Percentiles rank a stretch among this genome's conserved stretches.
Evolutionary conservation across 2,329 filamentous ascomycete genomes (phyloP).

Genomic region (Boeremia lycopersici): DNA sequence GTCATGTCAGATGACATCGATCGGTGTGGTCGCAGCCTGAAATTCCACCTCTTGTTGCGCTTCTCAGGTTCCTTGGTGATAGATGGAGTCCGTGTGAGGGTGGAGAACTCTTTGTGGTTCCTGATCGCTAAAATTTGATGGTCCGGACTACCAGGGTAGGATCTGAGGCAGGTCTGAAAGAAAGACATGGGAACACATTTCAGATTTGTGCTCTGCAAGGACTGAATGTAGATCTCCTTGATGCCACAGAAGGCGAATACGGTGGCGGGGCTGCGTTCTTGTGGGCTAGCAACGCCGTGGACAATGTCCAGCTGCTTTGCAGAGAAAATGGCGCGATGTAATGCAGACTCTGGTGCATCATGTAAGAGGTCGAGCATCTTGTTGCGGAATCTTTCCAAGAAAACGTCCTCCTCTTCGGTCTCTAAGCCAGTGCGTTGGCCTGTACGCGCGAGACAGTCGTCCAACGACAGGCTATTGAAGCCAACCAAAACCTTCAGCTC

Average conservation of each 20-base stretch:
- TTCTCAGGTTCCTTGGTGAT: conserved; percentile 12
- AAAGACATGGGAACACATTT: conserved; percentile 52
- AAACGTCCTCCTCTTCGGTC: conserved; percentile 28
- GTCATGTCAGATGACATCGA: conserved; percentile 17
- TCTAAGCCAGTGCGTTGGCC: conserved; percentile 28
- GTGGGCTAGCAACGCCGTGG: conserved; percentile 29
- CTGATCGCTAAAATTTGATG: conserved; percentile 52
- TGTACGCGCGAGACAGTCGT: conserved; percentile 42
- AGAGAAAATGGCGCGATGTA: conserved; percentile 53
- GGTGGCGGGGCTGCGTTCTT: conserved; percentile 40
- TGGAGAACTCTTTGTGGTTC: conserved; percentile 55
- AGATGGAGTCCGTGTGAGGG: conserved; percentile 32
- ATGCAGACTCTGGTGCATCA: conserved; percentile 49
- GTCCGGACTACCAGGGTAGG: conserved; percentile 53
- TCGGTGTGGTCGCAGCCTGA: conserved; percentile 17
- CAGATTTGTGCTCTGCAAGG: conserved; percentile 34
- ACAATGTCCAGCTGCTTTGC: conserved; percentile 46
- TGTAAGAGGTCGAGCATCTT: conserved; percentile 46
- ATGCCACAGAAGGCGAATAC: conserved; percentile 55
- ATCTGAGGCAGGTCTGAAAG: conserved; percentile 52
- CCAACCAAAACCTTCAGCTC: conserved; percentile 30
- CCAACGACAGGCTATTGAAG: conserved; percentile 35
- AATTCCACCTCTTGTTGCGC: conserved; percentile 23
- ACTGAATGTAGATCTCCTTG: conserved; percentile 49
- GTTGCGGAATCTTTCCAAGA: conserved; percentile 37